phyloP scores from a whole-genome alignment of 2,329 filamentous ascomycete species.

The Claviceps cyperi region DNA sequence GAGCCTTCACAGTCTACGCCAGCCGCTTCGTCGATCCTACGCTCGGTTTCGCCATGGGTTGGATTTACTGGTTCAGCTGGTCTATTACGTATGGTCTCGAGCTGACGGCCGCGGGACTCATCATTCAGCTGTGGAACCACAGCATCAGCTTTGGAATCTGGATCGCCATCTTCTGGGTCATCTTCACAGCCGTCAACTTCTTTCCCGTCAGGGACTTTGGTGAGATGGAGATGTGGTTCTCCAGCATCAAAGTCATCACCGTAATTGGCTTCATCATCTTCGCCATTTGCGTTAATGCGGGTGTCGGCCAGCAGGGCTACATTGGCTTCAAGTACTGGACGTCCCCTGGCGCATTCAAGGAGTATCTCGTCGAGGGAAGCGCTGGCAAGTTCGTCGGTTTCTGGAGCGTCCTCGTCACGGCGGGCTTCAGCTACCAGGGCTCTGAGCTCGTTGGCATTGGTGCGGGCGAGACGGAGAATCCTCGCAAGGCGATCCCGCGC shows the following conservation, averaged over 20 bases:
- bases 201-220: slow-evolving; percentile 60
- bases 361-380: slow-evolving; percentile 38
- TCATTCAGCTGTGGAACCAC: slow-evolving; percentile 61
- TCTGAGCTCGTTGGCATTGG: slow-evolving; percentile 64
- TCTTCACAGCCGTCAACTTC: slow-evolving; percentile 56
- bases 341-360: slow-evolving; percentile 51
- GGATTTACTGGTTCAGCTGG: slow-evolving; percentile 76
- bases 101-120: slow-evolving; percentile 55
- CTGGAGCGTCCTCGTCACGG: slow-evolving; percentile 53
- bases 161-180: slow-evolving; percentile 58
- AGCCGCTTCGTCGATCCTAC: slow-evolving; percentile 60
- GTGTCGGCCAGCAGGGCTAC: slow-evolving; percentile 53
- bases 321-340: slow-evolving; percentile 62
- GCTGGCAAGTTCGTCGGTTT: slow-evolving; percentile 53
- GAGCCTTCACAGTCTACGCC: slow-evolving; percentile 64
- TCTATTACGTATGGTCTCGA: slow-evolving; percentile 60
- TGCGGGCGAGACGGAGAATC: slow-evolving; percentile 63
- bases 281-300: slow-evolving; percentile 59
- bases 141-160: slow-evolving; percentile 53
- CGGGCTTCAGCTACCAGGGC: slow-evolving; percentile 58
- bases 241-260: slow-evolving; percentile 62
- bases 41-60: slow-evolving; percentile 64
- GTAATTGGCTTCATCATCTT: slow-evolving; percentile 66
- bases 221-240: slow-evolving; percentile 68
- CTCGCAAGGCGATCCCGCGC: slow-evolving; percentile 54